phyloP scores from a whole-genome alignment of 1,284 basidiomycete species.

The Cutaneotrichosporon cavernicola region DNA sequence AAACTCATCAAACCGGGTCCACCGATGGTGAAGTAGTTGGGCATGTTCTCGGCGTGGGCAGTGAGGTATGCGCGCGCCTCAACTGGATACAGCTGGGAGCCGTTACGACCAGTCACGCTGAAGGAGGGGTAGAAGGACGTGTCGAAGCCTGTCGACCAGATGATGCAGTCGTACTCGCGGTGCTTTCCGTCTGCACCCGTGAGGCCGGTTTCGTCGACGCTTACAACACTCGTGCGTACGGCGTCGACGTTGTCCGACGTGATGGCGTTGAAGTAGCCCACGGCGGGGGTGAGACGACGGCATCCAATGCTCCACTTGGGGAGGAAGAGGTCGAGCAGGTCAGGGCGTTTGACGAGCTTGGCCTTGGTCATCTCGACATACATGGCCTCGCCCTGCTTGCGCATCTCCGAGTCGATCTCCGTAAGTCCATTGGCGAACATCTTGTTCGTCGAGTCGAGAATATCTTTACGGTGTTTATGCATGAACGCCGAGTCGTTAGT shows the following conservation, averaged over 20 bases:
- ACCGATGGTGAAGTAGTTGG: slow-evolving; percentile 17
- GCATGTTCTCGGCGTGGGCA: slow-evolving; percentile 14
- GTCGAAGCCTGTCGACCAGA: slow-evolving; percentile 42
- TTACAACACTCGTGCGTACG: slow-evolving; percentile 21
- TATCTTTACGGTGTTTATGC: slow-evolving; percentile 32
- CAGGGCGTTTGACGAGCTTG: slow-evolving; percentile 25
- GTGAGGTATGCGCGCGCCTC: slow-evolving; percentile 20
- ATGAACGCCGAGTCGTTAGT: slow-evolving; percentile 24
- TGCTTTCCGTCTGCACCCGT: slow-evolving; percentile 28
- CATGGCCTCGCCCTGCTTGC: slow-evolving; percentile 23
- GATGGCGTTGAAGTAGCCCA: slow-evolving; percentile 45
- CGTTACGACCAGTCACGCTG: slow-evolving; percentile 23
- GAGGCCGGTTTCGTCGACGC: slow-evolving; percentile 31
- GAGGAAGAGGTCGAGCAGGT: slow-evolving; percentile 31
- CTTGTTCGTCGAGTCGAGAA: slow-evolving; percentile 33
- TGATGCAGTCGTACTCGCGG: slow-evolving; percentile 33
- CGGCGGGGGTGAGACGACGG: slow-evolving; percentile 41
- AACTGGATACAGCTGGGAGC: neutral
- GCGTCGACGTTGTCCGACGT: slow-evolving; percentile 35
- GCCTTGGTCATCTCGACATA: slow-evolving; percentile 26
- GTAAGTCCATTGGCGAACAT: slow-evolving; percentile 22
- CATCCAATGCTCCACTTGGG: slow-evolving; percentile 37
- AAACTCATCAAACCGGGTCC: slow-evolving; percentile 9
- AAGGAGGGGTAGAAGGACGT: slow-evolving; percentile 38
- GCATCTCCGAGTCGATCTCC: slow-evolving; percentile 1